Conservation (phyloP, 345 rosid genomes). For the Salix koriyanagi region DNA sequence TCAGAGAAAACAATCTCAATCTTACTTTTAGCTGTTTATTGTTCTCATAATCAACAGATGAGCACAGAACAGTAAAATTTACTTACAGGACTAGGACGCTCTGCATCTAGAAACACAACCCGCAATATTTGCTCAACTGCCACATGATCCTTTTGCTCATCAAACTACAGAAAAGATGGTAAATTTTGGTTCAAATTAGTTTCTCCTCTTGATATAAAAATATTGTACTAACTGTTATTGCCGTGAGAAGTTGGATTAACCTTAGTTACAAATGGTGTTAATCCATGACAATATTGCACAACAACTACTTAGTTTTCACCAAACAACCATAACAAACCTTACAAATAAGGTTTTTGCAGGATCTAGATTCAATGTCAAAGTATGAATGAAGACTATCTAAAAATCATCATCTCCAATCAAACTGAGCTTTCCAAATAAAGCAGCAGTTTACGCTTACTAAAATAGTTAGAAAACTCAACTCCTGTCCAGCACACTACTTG, state of each 20-base stretch:
- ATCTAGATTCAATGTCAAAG: neutral
- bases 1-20: neutral
- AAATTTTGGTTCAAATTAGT: neutral
- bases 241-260: too few relatives aligned
- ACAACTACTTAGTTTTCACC: neutral
- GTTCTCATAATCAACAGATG: neutral
- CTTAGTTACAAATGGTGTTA: too few relatives aligned
- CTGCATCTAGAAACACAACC: conserved; percentile 25
- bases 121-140: conserved; percentile 23
- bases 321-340: neutral
- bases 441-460: neutral
- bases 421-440: neutral
- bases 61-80: neutral
- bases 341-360: neutral
- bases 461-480: neutral
- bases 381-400: neutral
- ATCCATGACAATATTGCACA: neutral
- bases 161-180: conserved; percentile 19
- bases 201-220: too few relatives aligned
- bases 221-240: too few relatives aligned
- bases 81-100: conserved; percentile 24
- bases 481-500: neutral
- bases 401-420: neutral
- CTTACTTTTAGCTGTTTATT: neutral
- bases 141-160: conserved; percentile 30